Evolutionary conservation across 768 basidiomycete species (phyloP).

Genomic region (Mycena floridula): DNA sequence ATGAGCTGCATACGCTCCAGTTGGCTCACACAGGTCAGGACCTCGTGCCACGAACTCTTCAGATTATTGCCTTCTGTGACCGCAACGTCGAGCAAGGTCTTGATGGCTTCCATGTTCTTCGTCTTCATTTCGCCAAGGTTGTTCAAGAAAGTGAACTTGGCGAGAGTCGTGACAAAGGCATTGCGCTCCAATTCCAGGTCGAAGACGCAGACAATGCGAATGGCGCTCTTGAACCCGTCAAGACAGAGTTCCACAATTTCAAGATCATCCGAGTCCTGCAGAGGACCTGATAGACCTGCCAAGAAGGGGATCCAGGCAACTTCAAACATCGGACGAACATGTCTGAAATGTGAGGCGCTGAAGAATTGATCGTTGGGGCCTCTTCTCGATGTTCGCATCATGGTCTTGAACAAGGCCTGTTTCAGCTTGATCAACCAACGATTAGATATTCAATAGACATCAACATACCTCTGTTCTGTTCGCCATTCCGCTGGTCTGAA

Average conservation of each 20-base stretch:
- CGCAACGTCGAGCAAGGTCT: slow-evolving; percentile 88
- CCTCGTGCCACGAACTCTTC: slow-evolving; percentile 95
- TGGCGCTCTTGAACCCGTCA: slow-evolving; percentile 96
- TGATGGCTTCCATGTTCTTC: slow-evolving; percentile 99
- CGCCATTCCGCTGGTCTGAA: slow-evolving; percentile 94
- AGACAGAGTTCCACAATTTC: slow-evolving; percentile 89
- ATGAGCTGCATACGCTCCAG: slow-evolving; percentile 98
- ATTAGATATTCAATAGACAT: neutral
- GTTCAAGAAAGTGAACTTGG: slow-evolving; percentile 95
- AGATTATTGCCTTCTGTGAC: slow-evolving; percentile 95
- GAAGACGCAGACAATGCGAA: slow-evolving; percentile 94
- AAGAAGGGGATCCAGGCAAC: slow-evolving; percentile 99
- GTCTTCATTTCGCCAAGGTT: slow-evolving; percentile 98
- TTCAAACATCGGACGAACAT: slow-evolving; percentile 98
- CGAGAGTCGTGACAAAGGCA: slow-evolving; percentile 94
- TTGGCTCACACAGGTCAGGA: slow-evolving; percentile 95
- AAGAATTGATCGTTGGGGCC: slow-evolving; percentile 90
- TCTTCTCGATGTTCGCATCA: slow-evolving; percentile 90
- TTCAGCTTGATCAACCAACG: slow-evolving; percentile 5
- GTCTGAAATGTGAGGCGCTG: slow-evolving; percentile 92
- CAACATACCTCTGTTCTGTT: slow-evolving; percentile 84
- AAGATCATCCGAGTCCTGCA: slow-evolving; percentile 93
- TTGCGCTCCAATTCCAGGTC: slow-evolving; percentile 97
- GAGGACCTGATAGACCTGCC: slow-evolving; percentile 88
- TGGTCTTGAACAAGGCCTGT: slow-evolving; percentile 85